A percentile compares a stretch with the other conserved stretches of the same genome.
These are phyloP conservation scores for Rachicladosporium sp. DNA, from an alignment of 2,329 filamentous ascomycete species.

Conservation along the genomic window DNA sequence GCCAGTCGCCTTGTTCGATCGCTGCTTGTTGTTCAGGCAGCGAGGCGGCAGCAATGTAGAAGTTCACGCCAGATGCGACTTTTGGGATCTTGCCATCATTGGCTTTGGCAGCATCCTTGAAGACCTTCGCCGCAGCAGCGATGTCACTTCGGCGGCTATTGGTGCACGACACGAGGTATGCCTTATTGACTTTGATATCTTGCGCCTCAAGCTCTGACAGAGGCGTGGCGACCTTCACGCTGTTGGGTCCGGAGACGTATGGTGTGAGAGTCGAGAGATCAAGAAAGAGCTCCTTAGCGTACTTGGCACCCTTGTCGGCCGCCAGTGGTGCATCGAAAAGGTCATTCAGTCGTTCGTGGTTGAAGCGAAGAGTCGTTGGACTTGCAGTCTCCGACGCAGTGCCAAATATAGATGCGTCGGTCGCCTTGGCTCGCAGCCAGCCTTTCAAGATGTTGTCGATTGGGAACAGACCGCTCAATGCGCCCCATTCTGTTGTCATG, in stretches of 20 bases:
- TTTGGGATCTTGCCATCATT: constrained; percentile 50
- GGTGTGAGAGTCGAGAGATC: constrained; percentile 75
- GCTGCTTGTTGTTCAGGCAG: constrained; percentile 61
- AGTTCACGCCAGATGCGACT: constrained; percentile 62
- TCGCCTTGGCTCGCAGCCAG: constrained; percentile 71
- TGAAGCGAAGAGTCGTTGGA: constrained; percentile 48
- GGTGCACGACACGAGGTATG: constrained; percentile 83
- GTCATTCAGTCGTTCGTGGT: constrained; percentile 60
- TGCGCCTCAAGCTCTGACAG: constrained; percentile 59
- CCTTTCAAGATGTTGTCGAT: constrained; percentile 58
- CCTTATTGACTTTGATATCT: constrained; percentile 68
- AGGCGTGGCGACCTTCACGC: constrained; percentile 75
- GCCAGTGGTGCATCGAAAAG: constrained; percentile 53
- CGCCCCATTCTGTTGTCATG: constrained; percentile 76
- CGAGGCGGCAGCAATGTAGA: constrained; percentile 87
- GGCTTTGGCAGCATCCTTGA: constrained; percentile 57
- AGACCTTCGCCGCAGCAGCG: constrained; percentile 69
- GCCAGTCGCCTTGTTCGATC: constrained; percentile 76
- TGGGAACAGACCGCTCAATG: constrained; percentile 63
- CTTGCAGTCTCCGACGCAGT: constrained; percentile 34
- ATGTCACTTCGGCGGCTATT: constrained; percentile 75
- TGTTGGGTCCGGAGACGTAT: constrained; percentile 78
- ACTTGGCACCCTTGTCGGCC: constrained; percentile 66
- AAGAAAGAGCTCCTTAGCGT: constrained; percentile 72
- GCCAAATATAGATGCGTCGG: constrained; percentile 51